These are phyloP conservation scores for Tagetes patula DNA, from an alignment of 129 eudicot species.

Conservation along the genomic window DNA sequence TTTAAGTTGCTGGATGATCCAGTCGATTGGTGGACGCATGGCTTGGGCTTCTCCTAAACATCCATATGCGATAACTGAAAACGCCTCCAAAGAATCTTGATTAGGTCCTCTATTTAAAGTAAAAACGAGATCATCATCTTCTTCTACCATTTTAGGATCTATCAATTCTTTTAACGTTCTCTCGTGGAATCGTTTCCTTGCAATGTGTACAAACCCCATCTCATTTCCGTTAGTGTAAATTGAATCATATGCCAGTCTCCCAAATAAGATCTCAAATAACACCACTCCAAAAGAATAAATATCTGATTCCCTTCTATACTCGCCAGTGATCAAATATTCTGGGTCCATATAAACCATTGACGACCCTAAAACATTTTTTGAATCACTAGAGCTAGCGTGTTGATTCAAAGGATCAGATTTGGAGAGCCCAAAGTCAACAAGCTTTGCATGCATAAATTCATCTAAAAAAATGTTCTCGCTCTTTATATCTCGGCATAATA, in stretches of 20 bases:
- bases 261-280: not conserved
- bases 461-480: not conserved
- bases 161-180: not conserved
- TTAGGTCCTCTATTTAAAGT: not conserved
- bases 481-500: conserved; percentile 8
- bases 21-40: not conserved
- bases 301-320: not conserved
- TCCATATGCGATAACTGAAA: not conserved
- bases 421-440: conserved; percentile 1
- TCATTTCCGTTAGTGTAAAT: not conserved
- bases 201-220: not conserved
- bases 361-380: not conserved
- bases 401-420: not conserved
- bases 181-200: not conserved
- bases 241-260: not conserved
- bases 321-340: not conserved
- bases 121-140: not conserved
- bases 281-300: conserved; percentile 1
- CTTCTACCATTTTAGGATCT: not conserved
- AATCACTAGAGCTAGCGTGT: not conserved
- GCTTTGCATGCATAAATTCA: not conserved
- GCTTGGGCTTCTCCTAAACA: conserved; percentile 1
- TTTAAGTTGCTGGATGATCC: not conserved
- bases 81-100: not conserved
- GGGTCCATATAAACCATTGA: not conserved